Percentiles rank a stretch among this genome's conserved stretches.
phyloP scores from a whole-genome alignment of 2,329 filamentous ascomycete species.

The Colletotrichum chlorophyti region DNA sequence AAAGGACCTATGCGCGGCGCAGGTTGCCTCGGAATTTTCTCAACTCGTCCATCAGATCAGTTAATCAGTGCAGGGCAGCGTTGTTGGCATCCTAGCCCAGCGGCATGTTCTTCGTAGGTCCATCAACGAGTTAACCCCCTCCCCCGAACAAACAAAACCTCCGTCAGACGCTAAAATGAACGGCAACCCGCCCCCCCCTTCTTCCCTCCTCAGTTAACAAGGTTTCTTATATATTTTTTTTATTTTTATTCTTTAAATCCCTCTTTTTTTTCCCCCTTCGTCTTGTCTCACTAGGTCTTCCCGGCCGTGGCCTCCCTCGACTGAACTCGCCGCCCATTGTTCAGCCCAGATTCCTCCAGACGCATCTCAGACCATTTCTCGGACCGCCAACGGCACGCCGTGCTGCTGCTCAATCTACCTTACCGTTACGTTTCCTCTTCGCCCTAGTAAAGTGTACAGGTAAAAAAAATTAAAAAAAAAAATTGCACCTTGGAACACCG shows the following conservation, averaged over 20 bases:
- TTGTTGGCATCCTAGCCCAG: slow-evolving; percentile 2
- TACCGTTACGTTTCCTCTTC: no score
- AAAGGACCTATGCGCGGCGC: neutral
- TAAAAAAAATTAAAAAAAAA: no score
- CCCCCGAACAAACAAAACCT: slow-evolving; percentile 7
- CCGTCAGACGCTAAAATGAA: slow-evolving; percentile 22
- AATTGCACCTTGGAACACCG: neutral
- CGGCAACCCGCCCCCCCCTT: slow-evolving; percentile 6
- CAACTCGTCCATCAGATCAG: no score
- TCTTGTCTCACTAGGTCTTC: slow-evolving; percentile 22
- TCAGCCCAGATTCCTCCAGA: slow-evolving; percentile 12
- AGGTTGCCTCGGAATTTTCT: no score
- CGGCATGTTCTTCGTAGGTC: slow-evolving; percentile 9
- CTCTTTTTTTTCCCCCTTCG: slow-evolving; percentile 6
- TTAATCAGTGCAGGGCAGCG: neutral
- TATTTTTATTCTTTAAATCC: no score
- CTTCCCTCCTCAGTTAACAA: slow-evolving; percentile 7
- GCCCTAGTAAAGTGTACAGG: no score
- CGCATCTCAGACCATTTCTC: neutral
- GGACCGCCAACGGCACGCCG: slow-evolving; percentile 8
- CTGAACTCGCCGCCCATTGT: slow-evolving; percentile 12
- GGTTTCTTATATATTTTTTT: no score
- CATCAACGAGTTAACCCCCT: slow-evolving; percentile 4
- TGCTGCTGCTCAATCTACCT: no score
- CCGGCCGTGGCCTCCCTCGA: slow-evolving; percentile 21